These are phyloP conservation scores for Boletus rubescentipes DNA, from an alignment of 768 basidiomycete genomes.

Conservation along the genomic window DNA sequence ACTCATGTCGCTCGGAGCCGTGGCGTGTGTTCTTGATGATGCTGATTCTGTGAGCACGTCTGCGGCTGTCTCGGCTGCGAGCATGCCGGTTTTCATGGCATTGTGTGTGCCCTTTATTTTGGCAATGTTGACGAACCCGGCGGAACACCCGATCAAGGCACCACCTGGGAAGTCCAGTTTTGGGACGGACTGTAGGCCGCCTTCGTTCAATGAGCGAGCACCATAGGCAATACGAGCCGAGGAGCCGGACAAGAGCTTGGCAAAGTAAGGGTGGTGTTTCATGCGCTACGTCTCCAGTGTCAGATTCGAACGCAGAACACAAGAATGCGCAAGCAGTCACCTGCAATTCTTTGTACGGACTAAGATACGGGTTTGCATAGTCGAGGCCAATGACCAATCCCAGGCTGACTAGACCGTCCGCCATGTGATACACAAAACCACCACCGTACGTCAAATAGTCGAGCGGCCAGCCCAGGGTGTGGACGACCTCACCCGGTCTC, in stretches of 20 bases:
- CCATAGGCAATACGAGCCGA: constrained; percentile 85
- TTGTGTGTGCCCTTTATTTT: constrained; percentile 99
- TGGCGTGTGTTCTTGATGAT: neutral
- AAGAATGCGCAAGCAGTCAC: constrained; percentile 39
- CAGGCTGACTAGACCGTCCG: constrained; percentile 81
- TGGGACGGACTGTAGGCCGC: constrained; percentile 90
- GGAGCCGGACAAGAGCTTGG: constrained; percentile 70
- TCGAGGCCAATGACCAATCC: constrained; percentile 94
- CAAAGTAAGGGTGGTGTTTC: constrained; percentile 96
- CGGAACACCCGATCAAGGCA: constrained; percentile 91
- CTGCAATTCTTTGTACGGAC: constrained; percentile 92
- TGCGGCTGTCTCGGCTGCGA: constrained; percentile 89
- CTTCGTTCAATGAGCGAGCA: constrained; percentile 87
- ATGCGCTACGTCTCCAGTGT: constrained; percentile 52
- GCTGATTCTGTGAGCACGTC: constrained; percentile 46
- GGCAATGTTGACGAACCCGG: constrained; percentile 93
- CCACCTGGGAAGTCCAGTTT: constrained; percentile 89
- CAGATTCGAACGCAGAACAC: neutral
- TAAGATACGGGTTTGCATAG: constrained; percentile 90
- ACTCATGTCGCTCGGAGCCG: constrained; percentile 57
- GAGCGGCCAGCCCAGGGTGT: constrained; percentile 94
- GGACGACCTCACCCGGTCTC: constrained; percentile 74
- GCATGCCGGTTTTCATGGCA: constrained; percentile 98
- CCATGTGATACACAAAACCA: constrained; percentile 96
- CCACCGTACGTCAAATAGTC: constrained; percentile 79